A percentile compares a stretch with the other conserved stretches of the same genome.
Evolutionary conservation across 352 stramenopile species (phyloP).

Genomic region (Phytophthora nicotianae): DNA sequence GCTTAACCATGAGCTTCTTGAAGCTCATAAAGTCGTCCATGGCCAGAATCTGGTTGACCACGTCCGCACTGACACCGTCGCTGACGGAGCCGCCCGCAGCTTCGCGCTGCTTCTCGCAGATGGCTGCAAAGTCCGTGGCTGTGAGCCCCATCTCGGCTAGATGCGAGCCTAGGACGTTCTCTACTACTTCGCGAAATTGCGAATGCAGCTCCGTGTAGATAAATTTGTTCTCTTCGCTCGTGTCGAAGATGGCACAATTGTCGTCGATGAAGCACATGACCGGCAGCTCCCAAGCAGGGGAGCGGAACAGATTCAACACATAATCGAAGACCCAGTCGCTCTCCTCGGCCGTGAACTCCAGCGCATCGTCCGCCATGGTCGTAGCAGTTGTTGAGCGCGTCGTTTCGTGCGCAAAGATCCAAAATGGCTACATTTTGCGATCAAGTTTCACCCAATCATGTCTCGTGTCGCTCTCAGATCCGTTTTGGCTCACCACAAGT

Average conservation of each 20-base stretch:
- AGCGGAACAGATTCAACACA: conserved; percentile 88
- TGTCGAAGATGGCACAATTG: conserved; percentile 89
- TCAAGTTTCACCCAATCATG: conserved; percentile 9
- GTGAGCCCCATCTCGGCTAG: conserved; percentile 87
- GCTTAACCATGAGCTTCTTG: conserved; percentile 94
- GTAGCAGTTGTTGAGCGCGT: conserved; percentile 11
- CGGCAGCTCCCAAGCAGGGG: conserved; percentile 84
- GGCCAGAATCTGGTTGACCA: conserved; percentile 89
- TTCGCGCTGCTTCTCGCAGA: conserved; percentile 74
- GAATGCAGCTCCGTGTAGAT: conserved; percentile 84
- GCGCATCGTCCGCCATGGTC: conserved; percentile 13
- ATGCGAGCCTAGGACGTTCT: conserved; percentile 77
- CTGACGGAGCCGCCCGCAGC: conserved; percentile 22
- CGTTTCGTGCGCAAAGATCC: conserved; percentile 38
- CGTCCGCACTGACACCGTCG: conserved; percentile 60
- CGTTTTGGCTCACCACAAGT: conserved; percentile 11
- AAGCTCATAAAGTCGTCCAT: conserved; percentile 93
- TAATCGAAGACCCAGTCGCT: conserved; percentile 91
- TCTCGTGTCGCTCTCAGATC: conserved; percentile 9
- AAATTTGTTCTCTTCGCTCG: conserved; percentile 91
- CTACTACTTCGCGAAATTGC: conserved; percentile 84
- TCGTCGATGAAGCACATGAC: conserved; percentile 92
- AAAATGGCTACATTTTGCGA: conserved; percentile 30
- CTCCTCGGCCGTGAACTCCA: conserved; percentile 62
- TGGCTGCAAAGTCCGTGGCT: conserved; percentile 80